Conservation (phyloP, 2,329 filamentous ascomycete genomes). For the Pseudogymnoascus sp. region DNA sequence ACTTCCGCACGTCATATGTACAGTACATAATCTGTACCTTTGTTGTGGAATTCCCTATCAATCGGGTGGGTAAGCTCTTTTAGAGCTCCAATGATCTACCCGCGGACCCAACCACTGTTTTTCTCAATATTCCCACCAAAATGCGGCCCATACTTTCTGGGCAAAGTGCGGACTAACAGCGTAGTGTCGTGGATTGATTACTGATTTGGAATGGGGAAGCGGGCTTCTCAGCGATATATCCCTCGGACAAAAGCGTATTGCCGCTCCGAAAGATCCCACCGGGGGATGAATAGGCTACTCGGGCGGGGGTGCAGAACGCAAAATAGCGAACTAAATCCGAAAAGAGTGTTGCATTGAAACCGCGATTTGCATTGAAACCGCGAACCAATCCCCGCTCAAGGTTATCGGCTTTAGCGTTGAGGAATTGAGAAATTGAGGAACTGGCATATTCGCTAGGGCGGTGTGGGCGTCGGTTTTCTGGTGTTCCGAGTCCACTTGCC, state of each 20-base stretch:
- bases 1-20: slow-evolving; percentile 5
- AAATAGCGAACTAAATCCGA: background rate
- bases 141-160: background rate
- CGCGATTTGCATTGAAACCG: too few species aligned
- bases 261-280: background rate
- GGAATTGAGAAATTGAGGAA: too few species aligned
- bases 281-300: background rate
- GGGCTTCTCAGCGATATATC: background rate
- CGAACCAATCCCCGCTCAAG: background rate
- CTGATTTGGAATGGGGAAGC: too few species aligned
- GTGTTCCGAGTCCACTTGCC: background rate
- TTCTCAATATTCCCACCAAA: background rate
- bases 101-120: background rate
- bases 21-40: background rate
- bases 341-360: background rate
- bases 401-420: background rate
- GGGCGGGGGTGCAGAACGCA: background rate
- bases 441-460: background rate
- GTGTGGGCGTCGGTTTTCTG: background rate
- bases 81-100: slow-evolving; percentile 4
- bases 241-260: background rate
- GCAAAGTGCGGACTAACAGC: background rate
- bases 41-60: background rate
- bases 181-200: background rate
- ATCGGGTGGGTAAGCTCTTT: background rate